Conservation (phyloP, 2,329 filamentous ascomycete genomes). For the Stromatinia cepivora region DNA sequence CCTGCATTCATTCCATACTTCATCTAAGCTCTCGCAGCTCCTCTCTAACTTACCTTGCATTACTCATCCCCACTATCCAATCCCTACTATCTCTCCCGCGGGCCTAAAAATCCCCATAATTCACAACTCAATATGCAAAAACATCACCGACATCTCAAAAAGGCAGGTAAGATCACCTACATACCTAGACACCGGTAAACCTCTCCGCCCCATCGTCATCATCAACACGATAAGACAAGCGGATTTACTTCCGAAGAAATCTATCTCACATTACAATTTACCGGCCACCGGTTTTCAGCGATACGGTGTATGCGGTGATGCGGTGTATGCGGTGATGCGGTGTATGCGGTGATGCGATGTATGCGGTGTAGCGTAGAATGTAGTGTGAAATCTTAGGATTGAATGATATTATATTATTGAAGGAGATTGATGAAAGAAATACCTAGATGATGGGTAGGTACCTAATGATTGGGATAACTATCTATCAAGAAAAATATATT, state of each 20-base stretch:
- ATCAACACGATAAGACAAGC: background rate
- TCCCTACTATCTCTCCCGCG: background rate
- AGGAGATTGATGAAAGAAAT: too few relatives aligned
- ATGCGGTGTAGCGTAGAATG: background rate
- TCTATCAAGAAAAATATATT: too few relatives aligned
- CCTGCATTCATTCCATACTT: background rate
- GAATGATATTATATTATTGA: too few relatives aligned
- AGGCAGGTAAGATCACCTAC: background rate
- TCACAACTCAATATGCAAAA: background rate
- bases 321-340: too few relatives aligned
- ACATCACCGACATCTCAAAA: background rate
- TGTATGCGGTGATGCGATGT: too few relatives aligned
- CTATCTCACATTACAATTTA: too few relatives aligned
- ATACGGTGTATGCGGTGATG: background rate
- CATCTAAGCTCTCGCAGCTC: background rate
- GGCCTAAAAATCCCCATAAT: background rate
- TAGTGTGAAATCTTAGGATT: too few relatives aligned
- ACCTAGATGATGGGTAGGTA: too few relatives aligned
- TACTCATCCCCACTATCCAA: background rate
- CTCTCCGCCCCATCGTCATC: background rate
- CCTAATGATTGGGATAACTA: too few relatives aligned
- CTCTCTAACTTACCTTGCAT: too few relatives aligned
- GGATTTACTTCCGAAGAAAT: background rate
- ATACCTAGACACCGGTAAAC: background rate
- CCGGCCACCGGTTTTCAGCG: background rate